phyloP scores from a whole-genome alignment of 352 stramenopile genomes.

The Saprolegnia diclina region DNA sequence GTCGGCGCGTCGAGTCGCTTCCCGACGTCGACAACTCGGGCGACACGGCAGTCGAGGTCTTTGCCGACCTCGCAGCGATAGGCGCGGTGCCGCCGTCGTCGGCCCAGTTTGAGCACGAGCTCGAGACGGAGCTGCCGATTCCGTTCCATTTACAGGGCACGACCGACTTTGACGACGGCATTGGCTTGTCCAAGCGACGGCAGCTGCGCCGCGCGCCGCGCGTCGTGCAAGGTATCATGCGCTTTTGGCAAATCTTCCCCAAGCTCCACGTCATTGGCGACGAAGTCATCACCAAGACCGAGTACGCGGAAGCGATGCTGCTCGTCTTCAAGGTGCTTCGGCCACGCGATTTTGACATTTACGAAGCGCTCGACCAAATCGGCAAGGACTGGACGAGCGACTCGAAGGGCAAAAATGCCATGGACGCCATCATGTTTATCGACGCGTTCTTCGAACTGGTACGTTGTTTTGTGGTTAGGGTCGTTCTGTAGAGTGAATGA shows the following conservation, averaged over 20 bases:
- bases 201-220: slow-evolving; percentile 44
- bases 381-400: slow-evolving; percentile 75
- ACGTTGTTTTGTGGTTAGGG: not conserved
- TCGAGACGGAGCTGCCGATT: slow-evolving; percentile 35
- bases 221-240: slow-evolving; percentile 44
- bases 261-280: slow-evolving; percentile 28
- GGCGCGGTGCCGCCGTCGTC: slow-evolving; percentile 37
- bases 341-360: slow-evolving; percentile 52
- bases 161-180: slow-evolving; percentile 55
- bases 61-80: slow-evolving; percentile 52
- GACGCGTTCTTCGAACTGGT: slow-evolving; percentile 62
- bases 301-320: slow-evolving; percentile 70
- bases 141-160: slow-evolving; percentile 76
- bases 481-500: not conserved
- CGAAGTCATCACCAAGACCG: slow-evolving; percentile 29
- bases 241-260: slow-evolving; percentile 52
- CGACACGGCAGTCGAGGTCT: slow-evolving; percentile 58
- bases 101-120: slow-evolving; percentile 68
- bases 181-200: slow-evolving; percentile 45
- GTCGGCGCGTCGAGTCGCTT: slow-evolving; percentile 20
- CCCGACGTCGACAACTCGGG: slow-evolving; percentile 9
- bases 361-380: slow-evolving; percentile 52
- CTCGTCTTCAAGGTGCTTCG: slow-evolving; percentile 74
- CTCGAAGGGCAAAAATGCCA: slow-evolving; percentile 46
- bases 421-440: slow-evolving; percentile 64